Evolutionary conservation across 2,329 filamentous ascomycete species (phyloP).

Genomic region (Biscogniauxia mediterranea): DNA sequence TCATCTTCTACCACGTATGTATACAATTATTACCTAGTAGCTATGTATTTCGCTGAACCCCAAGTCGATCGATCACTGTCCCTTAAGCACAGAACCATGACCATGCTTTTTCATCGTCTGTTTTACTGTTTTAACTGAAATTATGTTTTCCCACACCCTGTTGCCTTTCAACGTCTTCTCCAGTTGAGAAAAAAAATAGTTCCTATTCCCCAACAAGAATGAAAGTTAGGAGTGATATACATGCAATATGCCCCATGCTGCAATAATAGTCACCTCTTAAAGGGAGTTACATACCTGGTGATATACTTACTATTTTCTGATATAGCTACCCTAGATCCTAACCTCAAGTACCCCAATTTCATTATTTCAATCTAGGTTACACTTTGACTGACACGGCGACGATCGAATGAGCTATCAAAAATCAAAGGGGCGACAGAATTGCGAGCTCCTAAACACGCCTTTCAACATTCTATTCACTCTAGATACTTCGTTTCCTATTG

Average conservation of each 20-base stretch:
- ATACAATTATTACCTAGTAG: conserved; percentile 5
- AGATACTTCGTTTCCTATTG: background rate
- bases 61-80: conserved; percentile 12
- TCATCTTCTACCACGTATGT: background rate
- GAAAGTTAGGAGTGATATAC: conserved; percentile 18
- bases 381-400: conserved; percentile 3
- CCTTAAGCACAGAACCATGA: conserved; percentile 16
- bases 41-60: conserved; percentile 14
- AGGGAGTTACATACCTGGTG: conserved; percentile 6
- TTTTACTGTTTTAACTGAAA: conserved; percentile 12
- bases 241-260: conserved; percentile 21
- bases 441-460: conserved; percentile 5
- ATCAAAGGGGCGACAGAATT: conserved; percentile 5
- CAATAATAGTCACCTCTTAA: conserved; percentile 9
- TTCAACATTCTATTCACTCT: conserved; percentile 5
- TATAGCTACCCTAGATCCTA: conserved; percentile 5
- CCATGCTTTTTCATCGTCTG: conserved; percentile 3
- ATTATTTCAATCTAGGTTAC: conserved; percentile 2
- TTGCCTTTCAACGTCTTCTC: conserved; percentile 14
- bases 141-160: conserved; percentile 4
- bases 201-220: conserved; percentile 6
- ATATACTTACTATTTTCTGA: background rate
- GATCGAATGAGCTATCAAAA: conserved; percentile 5
- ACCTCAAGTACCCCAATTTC: conserved; percentile 11
- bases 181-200: conserved; percentile 8